Evolutionary conservation across 495 filamentous ascomycete genomes (phyloP).

Genomic region (Eremomyces bilateralis): DNA sequence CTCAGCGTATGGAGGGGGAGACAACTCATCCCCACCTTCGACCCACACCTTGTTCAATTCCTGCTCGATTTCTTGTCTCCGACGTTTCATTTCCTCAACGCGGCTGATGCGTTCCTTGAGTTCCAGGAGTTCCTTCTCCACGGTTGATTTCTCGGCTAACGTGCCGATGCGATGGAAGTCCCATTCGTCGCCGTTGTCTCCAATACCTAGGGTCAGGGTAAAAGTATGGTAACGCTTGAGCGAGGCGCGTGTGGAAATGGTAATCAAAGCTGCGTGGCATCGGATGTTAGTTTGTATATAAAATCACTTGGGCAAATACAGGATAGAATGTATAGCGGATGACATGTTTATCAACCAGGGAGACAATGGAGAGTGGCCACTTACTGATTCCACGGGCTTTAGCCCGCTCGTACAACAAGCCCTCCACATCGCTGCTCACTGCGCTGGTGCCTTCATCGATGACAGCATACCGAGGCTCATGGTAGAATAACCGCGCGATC

Average conservation of each 20-base stretch:
- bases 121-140: slow-evolving; percentile 72
- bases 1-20: slow-evolving; percentile 22
- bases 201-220: slow-evolving; percentile 62
- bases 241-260: slow-evolving; percentile 77
- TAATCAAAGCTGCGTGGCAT: slow-evolving; percentile 50
- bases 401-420: slow-evolving; percentile 71
- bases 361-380: slow-evolving; percentile 11
- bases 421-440: slow-evolving; percentile 85
- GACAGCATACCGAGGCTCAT: slow-evolving; percentile 83
- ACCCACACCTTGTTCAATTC: slow-evolving; percentile 44
- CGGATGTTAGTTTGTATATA: no score
- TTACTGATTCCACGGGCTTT: slow-evolving; percentile 83
- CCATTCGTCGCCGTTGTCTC: slow-evolving; percentile 44
- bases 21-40: slow-evolving; percentile 14
- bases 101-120: slow-evolving; percentile 55
- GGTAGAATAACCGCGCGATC: slow-evolving; percentile 77
- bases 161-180: slow-evolving; percentile 85
- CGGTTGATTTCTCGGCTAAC: slow-evolving; percentile 68
- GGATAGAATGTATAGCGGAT: no score
- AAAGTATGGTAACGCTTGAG: slow-evolving; percentile 89
- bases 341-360: no score
- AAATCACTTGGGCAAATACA: no score
- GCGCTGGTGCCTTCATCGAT: slow-evolving; percentile 92
- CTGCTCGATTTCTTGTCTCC: slow-evolving; percentile 52
- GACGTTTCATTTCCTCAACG: slow-evolving; percentile 63